Base-by-base conservation (phyloP, 768 basidiomycete genomes). In the Leccinum uliginosum region DNA sequence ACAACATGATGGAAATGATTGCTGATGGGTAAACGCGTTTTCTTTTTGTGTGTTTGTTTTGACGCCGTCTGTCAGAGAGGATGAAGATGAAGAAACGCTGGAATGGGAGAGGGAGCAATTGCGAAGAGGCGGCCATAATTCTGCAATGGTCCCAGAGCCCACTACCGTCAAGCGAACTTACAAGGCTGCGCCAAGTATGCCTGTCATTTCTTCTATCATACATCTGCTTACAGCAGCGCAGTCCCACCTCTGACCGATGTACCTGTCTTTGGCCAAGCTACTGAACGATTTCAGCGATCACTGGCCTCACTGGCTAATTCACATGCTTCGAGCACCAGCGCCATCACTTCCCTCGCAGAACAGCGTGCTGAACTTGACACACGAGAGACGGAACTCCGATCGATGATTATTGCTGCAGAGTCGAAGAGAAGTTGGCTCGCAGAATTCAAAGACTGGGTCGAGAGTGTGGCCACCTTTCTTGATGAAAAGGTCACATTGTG, bases 31-130 rank as follows among this genome's bases (percentile, higher is more conserved):
- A 70, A 43, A 86, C 80, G 35, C 38, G 50, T 15, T 53, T 7
- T 29, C 34, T 26, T 24, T 53, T 9, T 23, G 11, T 10, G 1
- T 26, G 35, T 26, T 59, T 30, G 43, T 12, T 46, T 50, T 58
- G 52, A 59, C 49, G 23, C 40, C 47, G 45, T 56, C 23, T 29
- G 30, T 23, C 53, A 90, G 88, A 4, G 87, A 84, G 51, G 91
- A 92, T 51, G 83, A 86, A 54, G 92, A 93, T 57, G 91, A 94
- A 68, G 91, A 93, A 67, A 83, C 87, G 0, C 76, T 79, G 10
- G 88, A 93, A 71, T 94, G 92, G 92, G 91, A 93, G 65, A 81
- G 82, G 58, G 89, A 88, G 55, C 92, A 94, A 63, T 74, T 92
- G 26, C 84, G 89, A 24, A 79, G 92, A 55, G 89, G 87, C 9